Percentiles rank a stretch among this genome's conserved stretches.
Conservation (phyloP, 2,329 filamentous ascomycete genomes). For the Ilyonectria sp. region DNA sequence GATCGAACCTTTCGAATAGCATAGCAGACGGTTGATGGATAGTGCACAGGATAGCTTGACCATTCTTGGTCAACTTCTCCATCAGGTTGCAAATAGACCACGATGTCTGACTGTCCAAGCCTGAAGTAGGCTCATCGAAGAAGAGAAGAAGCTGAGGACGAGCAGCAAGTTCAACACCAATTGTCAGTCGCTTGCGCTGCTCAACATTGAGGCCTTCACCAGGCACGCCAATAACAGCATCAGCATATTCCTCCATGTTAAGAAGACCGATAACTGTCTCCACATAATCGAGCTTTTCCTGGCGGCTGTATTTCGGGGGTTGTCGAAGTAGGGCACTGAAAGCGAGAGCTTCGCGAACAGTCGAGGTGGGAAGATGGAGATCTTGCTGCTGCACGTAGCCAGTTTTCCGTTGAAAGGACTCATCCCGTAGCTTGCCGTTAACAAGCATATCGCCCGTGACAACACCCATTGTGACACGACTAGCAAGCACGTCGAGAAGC, state of each 20-base stretch:
- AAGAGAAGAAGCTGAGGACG: constrained; percentile 70
- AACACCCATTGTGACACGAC: constrained; percentile 86
- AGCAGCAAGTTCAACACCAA: constrained; percentile 68
- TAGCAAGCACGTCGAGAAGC: constrained; percentile 84
- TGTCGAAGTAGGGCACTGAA: constrained; percentile 89
- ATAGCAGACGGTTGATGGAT: constrained; percentile 64
- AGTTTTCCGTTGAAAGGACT: constrained; percentile 89
- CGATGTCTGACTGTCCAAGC: constrained; percentile 71
- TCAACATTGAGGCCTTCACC: constrained; percentile 72
- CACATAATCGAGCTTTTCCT: constrained; percentile 85
- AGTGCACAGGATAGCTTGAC: constrained; percentile 64
- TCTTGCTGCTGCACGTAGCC: constrained; percentile 93
- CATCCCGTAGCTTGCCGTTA: constrained; percentile 74
- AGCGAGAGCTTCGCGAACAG: constrained; percentile 74
- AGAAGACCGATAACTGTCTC: constrained; percentile 78
- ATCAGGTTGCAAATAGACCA: constrained; percentile 73
- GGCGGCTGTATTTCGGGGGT: constrained; percentile 73
- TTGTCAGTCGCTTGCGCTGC: constrained; percentile 71
- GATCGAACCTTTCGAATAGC: constrained; percentile 66
- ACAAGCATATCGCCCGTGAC: constrained; percentile 83
- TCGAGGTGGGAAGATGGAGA: constrained; percentile 82
- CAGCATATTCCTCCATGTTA: constrained; percentile 73
- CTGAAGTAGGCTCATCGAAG: constrained; percentile 70
- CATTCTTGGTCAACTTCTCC: constrained; percentile 67
- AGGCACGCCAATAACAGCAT: constrained; percentile 72